A percentile compares a stretch with the other conserved stretches of the same genome.
phyloP scores from a whole-genome alignment of 805 yeast species.

The Limtongia smithiae region DNA sequence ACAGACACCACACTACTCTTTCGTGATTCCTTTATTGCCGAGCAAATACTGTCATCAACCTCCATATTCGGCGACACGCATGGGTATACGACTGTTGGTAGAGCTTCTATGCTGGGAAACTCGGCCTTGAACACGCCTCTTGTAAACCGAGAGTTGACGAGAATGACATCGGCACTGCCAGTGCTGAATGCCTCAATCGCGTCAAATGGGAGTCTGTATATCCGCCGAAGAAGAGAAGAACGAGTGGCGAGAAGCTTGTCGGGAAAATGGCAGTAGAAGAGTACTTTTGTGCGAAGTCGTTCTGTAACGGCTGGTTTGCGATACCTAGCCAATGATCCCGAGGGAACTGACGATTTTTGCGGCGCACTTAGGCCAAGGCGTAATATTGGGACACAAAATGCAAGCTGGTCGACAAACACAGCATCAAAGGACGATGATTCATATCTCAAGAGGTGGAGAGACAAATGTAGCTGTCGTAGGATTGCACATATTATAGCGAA shows the following conservation, averaged over 20 bases:
- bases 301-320: constrained; percentile 47
- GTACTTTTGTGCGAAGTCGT: constrained; percentile 15
- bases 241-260: constrained; percentile 73
- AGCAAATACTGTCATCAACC: constrained; percentile 23
- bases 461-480: constrained; percentile 71
- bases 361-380: constrained; percentile 32
- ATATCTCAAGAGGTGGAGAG: constrained; percentile 43
- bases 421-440: constrained; percentile 57
- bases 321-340: not conserved
- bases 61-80: constrained; percentile 50
- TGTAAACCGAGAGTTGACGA: constrained; percentile 88
- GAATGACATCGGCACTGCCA: constrained; percentile 67
- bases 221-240: constrained; percentile 46
- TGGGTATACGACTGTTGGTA: constrained; percentile 64
- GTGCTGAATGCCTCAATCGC: constrained; percentile 78
- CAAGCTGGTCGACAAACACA: constrained; percentile 81
- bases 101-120: constrained; percentile 42
- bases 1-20: constrained; percentile 60
- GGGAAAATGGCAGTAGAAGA: constrained; percentile 96
- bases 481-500: constrained; percentile 81
- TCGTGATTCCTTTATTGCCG: not conserved
- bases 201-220: constrained; percentile 83
- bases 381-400: constrained; percentile 76
- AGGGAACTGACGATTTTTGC: not conserved
- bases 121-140: constrained; percentile 61